Base-by-base conservation (phyloP, 2,329 filamentous ascomycete species). In the Grosmannia serpens region DNA sequence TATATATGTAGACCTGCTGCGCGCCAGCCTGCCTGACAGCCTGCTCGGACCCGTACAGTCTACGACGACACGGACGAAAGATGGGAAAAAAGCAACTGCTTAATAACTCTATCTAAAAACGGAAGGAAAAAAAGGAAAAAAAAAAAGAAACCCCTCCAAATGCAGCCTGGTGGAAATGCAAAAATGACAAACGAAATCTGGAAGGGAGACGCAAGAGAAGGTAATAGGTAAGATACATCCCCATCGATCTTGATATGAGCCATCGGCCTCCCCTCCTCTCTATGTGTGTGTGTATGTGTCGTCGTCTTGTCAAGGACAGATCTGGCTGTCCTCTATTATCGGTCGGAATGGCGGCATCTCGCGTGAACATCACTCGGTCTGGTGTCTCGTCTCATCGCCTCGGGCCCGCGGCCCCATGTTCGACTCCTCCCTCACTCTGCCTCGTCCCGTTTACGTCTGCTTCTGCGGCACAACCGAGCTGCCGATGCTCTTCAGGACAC, bases 401-500 rank as follows among this genome's bases (percentile, higher is more conserved):
- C 17, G n/a, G 11, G 5, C 46, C 2, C 22, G 46, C n/a, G 6
- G 13, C 38, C 15, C 33, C 38, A 17, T 44, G 38, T 7, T 20
- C 10, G 38, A 11, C 46, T 3, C 24, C 46, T 26, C 35, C 35
- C 13, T 35, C 33, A 13, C 35, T 15, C 17, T 38, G n/a, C n/a
- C 13, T 3, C 35, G 13, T 17, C 35, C 10, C 44, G 15, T n/a
- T 47, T 22, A 47, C 44, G 20, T 31, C 27, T 29, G 27, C 49
- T 52, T 52, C 29, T 52, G n/a, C 27, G 27, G 27, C 4, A 52
- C 15, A 17, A 4, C 35, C 17, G 35, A 4, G 35, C 35, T 38
- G 35, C 35, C 35, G 13, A 64, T 49, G 5, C 61, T 61, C n/a
- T 53, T 44, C 56, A 76, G 68, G 31, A 77, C 74, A 56, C 70